A percentile compares a stretch with the other conserved stretches of the same genome.
Evolutionary conservation across 345 rosid genomes (phyloP).

Genomic region (Populus alba): DNA sequence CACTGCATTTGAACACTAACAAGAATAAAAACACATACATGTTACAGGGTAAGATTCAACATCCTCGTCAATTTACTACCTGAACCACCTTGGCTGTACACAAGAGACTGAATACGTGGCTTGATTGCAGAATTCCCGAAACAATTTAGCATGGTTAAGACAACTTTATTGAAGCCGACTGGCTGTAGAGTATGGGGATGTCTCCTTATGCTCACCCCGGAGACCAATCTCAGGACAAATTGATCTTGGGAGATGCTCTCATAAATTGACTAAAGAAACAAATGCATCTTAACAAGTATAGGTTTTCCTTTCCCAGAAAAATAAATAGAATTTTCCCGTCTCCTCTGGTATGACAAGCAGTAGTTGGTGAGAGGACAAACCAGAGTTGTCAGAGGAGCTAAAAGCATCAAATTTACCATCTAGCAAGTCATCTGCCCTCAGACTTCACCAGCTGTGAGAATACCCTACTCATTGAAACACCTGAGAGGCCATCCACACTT

Average conservation of each 20-base stretch:
- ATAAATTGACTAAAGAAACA: neutral
- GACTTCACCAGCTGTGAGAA: conserved; percentile 85
- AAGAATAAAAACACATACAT: neutral
- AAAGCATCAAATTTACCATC: neutral
- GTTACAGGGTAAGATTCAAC: neutral
- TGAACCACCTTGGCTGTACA: conserved; percentile 4
- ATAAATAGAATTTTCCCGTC: neutral
- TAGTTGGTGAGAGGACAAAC: neutral
- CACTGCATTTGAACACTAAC: neutral
- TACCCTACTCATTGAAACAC: conserved; percentile 68
- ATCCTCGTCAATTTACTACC: neutral
- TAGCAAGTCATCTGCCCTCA: conserved; percentile 55
- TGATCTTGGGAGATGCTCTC: neutral
- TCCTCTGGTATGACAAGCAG: neutral
- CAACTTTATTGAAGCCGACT: neutral
- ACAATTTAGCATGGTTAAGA: neutral
- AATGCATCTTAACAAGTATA: neutral
- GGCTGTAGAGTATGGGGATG: neutral
- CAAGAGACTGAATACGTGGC: neutral
- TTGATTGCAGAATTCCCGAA: neutral
- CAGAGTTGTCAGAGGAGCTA: neutral
- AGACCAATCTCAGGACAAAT: neutral
- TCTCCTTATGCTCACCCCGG: neutral
- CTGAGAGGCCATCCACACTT: conserved; percentile 48
- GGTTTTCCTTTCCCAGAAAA: neutral